phyloP scores from a whole-genome alignment of 2,329 filamentous ascomycete genomes.

The Myriangium duriaei region DNA sequence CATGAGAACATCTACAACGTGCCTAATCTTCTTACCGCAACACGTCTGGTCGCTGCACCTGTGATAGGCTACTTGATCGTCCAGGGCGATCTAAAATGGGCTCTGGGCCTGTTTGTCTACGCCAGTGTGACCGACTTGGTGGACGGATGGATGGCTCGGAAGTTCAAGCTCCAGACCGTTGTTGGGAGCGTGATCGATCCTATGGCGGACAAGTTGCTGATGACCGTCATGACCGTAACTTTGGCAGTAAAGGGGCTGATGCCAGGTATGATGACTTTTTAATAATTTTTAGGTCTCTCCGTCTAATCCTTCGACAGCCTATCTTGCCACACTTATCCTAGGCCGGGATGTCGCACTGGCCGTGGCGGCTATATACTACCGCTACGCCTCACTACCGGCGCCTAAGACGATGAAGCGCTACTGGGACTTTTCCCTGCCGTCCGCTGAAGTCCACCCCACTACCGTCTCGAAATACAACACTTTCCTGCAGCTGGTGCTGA shows the following conservation, averaged over 20 bases:
- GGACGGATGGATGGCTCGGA: slow-evolving; percentile 85
- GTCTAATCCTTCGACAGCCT: slow-evolving; percentile 41
- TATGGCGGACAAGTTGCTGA: slow-evolving; percentile 91
- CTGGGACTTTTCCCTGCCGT: slow-evolving; percentile 93
- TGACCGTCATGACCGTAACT: slow-evolving; percentile 83
- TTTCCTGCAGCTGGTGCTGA: slow-evolving; percentile 73
- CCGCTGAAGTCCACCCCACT: slow-evolving; percentile 71
- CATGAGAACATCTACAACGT: slow-evolving; percentile 94
- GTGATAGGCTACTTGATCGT: slow-evolving; percentile 80
- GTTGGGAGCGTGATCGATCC: slow-evolving; percentile 91
- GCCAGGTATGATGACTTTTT: slow-evolving; percentile 52
- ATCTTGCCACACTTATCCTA: slow-evolving; percentile 80
- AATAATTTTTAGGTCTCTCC: no score
- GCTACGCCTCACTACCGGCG: slow-evolving; percentile 84
- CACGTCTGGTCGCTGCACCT: slow-evolving; percentile 71
- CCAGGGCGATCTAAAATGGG: slow-evolving; percentile 65
- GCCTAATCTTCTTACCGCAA: slow-evolving; percentile 86
- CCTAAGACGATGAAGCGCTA: slow-evolving; percentile 88
- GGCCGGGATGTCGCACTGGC: slow-evolving; percentile 75
- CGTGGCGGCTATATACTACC: slow-evolving; percentile 83
- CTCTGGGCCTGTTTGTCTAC: slow-evolving; percentile 79
- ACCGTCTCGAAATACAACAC: slow-evolving; percentile 85
- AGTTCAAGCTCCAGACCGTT: slow-evolving; percentile 80
- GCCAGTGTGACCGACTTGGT: slow-evolving; percentile 84
- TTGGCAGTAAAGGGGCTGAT: slow-evolving; percentile 72